Percentiles rank a stretch among this genome's conserved stretches.
phyloP scores from a whole-genome alignment of 768 basidiomycete genomes.

The Lactifluus piperatus region DNA sequence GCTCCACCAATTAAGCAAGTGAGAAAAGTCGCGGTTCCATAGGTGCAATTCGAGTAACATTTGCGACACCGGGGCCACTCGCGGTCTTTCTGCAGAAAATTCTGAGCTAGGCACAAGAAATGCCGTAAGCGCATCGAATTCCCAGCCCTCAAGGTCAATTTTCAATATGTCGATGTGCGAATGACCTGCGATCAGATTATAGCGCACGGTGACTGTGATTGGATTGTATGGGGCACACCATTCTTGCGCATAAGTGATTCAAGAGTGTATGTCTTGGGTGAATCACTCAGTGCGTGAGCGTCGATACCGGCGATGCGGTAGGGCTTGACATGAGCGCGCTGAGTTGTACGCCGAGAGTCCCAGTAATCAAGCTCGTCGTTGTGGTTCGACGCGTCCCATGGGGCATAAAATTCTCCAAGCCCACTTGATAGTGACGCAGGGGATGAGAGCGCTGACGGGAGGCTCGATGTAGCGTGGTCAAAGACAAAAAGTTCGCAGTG shows the following conservation, averaged over 20 bases:
- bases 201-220: background rate
- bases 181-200: constrained; percentile 21
- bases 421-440: constrained; percentile 19
- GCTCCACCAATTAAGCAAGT: constrained; percentile 38
- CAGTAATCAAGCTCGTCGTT: constrained; percentile 29
- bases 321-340: constrained; percentile 36
- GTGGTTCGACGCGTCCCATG: background rate
- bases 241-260: constrained; percentile 37
- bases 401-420: constrained; percentile 12
- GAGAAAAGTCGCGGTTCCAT: constrained; percentile 20
- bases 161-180: constrained; percentile 35
- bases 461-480: constrained; percentile 31
- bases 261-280: constrained; percentile 38
- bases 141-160: constrained; percentile 42
- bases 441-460: constrained; percentile 18
- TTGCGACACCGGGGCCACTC: constrained; percentile 36
- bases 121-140: constrained; percentile 36
- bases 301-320: constrained; percentile 35
- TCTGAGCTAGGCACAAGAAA: constrained; percentile 32
- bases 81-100: constrained; percentile 26
- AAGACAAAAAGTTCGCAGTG: constrained; percentile 55
- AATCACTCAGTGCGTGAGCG: constrained; percentile 25
- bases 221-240: constrained; percentile 22
- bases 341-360: constrained; percentile 22
- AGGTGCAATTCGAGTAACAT: constrained; percentile 39